A percentile compares a stretch with the other conserved stretches of the same genome.
These are phyloP conservation scores for Podospora didyma DNA, from an alignment of 495 filamentous ascomycete genomes.

Conservation along the genomic window DNA sequence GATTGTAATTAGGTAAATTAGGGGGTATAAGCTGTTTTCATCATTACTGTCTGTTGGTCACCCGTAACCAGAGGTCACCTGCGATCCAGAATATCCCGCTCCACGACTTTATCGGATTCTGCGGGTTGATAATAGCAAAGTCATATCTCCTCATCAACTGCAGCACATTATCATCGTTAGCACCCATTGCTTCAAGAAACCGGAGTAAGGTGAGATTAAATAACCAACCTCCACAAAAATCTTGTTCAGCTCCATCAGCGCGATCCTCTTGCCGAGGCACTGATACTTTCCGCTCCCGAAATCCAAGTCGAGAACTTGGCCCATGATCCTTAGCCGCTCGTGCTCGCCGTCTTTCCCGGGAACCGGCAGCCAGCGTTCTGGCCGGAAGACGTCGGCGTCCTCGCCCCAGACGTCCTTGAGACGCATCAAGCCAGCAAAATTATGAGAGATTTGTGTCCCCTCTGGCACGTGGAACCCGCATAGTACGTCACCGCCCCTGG, in stretches of 20 bases:
- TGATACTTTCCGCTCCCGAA: conserved; percentile 36
- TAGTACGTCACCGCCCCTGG: conserved; percentile 46
- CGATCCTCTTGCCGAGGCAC: conserved; percentile 39
- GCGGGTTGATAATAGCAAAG: conserved; percentile 39
- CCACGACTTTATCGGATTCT: conserved; percentile 27
- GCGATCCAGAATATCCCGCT: conserved; percentile 11
- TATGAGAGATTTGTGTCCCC: conserved; percentile 50
- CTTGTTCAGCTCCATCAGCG: conserved; percentile 48
- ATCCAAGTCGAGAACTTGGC: conserved; percentile 22
- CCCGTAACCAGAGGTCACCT: conserved; percentile 8
- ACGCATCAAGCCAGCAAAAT: conserved; percentile 23
- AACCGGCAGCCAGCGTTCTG: conserved; percentile 50
- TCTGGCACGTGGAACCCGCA: conserved; percentile 51
- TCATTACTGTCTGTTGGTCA: conserved; percentile 10
- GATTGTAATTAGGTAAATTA: too few species aligned
- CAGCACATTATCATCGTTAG: neutral
- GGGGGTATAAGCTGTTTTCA: too few species aligned
- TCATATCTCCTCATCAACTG: conserved; percentile 18
- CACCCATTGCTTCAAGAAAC: too few species aligned
- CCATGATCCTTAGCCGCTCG: conserved; percentile 28
- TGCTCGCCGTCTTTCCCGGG: conserved; percentile 18
- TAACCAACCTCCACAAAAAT: conserved; percentile 46
- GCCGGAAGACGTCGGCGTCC: conserved; percentile 44
- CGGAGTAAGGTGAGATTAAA: neutral
- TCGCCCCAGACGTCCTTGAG: conserved; percentile 30